A percentile compares a stretch with the other conserved stretches of the same genome.
phyloP scores from a whole-genome alignment of 257 asterid genomes.

The Primulina eburnea region DNA sequence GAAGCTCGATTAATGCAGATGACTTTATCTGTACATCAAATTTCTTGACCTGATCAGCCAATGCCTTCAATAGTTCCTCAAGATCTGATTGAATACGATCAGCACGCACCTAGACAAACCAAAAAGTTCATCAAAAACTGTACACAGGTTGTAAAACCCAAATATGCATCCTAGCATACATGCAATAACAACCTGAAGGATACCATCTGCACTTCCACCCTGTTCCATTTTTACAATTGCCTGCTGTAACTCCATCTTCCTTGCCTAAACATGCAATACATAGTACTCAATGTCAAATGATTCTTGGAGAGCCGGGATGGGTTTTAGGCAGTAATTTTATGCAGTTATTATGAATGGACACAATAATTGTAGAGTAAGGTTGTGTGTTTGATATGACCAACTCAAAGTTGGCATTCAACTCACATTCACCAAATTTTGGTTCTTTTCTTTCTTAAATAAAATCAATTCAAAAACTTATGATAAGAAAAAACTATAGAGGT shows the following conservation, averaged over 20 bases:
- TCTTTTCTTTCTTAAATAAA: slow-evolving; percentile 2
- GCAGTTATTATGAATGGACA: too few species aligned
- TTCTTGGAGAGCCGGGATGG: slow-evolving; percentile 12
- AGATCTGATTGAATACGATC: slow-evolving; percentile 97
- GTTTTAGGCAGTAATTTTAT: slow-evolving; percentile 3
- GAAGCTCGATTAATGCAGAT: slow-evolving; percentile 79
- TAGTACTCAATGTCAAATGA: slow-evolving; percentile 7
- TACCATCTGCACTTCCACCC: slow-evolving; percentile 99
- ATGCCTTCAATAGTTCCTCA: slow-evolving; percentile 87
- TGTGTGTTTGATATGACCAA: slow-evolving; percentile 11
- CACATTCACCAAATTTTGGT: background rate
- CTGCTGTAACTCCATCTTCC: slow-evolving; percentile 87
- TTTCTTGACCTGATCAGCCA: slow-evolving; percentile 83
- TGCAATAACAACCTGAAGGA: slow-evolving; percentile 76
- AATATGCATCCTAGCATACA: slow-evolving; percentile 14
- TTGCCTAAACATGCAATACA: slow-evolving; percentile 55
- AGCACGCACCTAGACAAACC: slow-evolving; percentile 78
- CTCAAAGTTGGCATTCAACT: slow-evolving; percentile 13
- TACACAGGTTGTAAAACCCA: slow-evolving; percentile 17
- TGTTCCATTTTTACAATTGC: slow-evolving; percentile 93
- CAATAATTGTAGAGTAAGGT: slow-evolving; percentile 1
- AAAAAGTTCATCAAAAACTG: slow-evolving; percentile 18
- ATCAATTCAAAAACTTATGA: background rate
- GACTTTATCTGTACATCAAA: slow-evolving; percentile 65
- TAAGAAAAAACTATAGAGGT: background rate